These are phyloP conservation scores for Debaryomyces coudertii DNA, from an alignment of 1,139 yeast species.

Conservation along the genomic window DNA sequence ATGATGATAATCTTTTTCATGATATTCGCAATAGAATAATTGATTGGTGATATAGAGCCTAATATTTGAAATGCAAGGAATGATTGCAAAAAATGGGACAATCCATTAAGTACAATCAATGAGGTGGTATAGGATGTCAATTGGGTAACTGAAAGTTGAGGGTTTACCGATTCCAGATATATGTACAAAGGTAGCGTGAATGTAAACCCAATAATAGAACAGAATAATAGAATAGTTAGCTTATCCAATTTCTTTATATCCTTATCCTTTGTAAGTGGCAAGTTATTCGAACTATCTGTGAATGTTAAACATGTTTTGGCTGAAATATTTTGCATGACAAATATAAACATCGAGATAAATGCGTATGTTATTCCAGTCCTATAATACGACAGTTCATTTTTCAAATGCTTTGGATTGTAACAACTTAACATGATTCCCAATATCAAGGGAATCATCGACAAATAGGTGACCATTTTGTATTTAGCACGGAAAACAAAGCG, in stretches of 20 bases:
- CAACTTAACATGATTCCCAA: slow-evolving; percentile 87
- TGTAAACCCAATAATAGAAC: slow-evolving; percentile 78
- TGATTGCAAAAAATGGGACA: slow-evolving; percentile 83
- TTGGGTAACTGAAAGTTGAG: slow-evolving; percentile 34
- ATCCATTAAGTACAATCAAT: slow-evolving; percentile 63
- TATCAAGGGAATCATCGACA: slow-evolving; percentile 76
- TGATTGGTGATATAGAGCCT: slow-evolving; percentile 84
- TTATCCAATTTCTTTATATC: slow-evolving; percentile 66
- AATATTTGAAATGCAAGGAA: slow-evolving; percentile 86
- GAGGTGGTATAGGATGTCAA: slow-evolving; percentile 35
- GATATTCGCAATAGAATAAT: slow-evolving; percentile 88
- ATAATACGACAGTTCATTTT: slow-evolving; percentile 36
- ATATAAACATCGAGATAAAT: slow-evolving; percentile 77
- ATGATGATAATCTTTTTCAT: slow-evolving; percentile 87
- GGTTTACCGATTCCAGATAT: slow-evolving; percentile 58
- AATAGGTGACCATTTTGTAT: slow-evolving; percentile 68
- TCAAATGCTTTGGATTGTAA: slow-evolving; percentile 40
- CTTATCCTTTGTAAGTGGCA: slow-evolving; percentile 23
- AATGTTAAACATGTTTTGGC: slow-evolving; percentile 78
- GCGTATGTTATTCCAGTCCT: slow-evolving; percentile 73
- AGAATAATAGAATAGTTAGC: slow-evolving; percentile 78
- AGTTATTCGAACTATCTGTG: slow-evolving; percentile 22
- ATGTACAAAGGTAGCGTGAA: slow-evolving; percentile 81
- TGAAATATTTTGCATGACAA: slow-evolving; percentile 89
- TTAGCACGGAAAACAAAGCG: slow-evolving; percentile 57